These are phyloP conservation scores for Paspalum vaginatum DNA, from an alignment of 176 grass and related monocot species.

Conservation along the genomic window DNA sequence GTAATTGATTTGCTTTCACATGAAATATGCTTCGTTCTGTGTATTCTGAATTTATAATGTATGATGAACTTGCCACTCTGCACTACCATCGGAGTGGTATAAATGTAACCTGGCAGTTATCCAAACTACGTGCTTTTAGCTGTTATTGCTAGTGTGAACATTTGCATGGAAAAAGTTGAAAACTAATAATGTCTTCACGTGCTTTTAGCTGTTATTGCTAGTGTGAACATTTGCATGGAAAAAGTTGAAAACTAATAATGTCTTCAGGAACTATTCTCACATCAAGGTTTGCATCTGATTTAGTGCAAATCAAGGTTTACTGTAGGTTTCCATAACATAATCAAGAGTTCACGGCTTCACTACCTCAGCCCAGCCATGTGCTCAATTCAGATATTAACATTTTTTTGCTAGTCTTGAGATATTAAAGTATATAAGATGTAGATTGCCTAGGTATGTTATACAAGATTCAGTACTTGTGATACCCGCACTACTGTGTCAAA, in stretches of 20 bases:
- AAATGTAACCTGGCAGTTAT: neutral
- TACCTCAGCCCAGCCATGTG: neutral
- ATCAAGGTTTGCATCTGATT: neutral
- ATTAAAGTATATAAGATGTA: neutral
- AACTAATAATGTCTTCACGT: conserved; percentile 14
- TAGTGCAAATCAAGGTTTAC: neutral
- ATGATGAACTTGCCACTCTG: neutral
- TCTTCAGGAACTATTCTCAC: neutral
- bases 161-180: neutral
- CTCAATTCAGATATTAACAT: neutral
- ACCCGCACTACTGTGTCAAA: neutral
- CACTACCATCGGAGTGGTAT: neutral
- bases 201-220: no score
- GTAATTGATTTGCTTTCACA: conserved; percentile 58
- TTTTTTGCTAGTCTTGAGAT: neutral
- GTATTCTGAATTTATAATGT: conserved; percentile 8
- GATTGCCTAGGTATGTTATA: neutral
- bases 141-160: neutral
- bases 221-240: neutral
- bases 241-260: neutral
- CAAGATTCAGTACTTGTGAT: neutral
- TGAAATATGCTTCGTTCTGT: conserved; percentile 23
- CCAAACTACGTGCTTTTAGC: conserved; percentile 8
- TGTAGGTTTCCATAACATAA: neutral
- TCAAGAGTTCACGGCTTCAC: conserved; percentile 4